Conservation (phyloP, 208 protist species). For the Spironucleus salmonicida region DNA sequence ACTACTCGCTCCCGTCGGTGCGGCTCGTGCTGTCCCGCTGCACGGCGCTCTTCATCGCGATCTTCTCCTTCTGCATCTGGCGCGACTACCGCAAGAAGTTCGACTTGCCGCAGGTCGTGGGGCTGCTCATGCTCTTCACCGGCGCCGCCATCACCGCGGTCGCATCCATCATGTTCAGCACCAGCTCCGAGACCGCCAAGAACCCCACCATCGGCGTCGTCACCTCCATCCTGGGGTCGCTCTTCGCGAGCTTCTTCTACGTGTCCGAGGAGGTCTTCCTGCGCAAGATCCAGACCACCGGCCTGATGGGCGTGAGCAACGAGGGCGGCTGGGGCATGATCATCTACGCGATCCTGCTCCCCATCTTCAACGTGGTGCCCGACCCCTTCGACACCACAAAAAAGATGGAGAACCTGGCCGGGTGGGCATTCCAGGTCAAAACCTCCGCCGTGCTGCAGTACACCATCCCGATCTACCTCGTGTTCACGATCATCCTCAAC, state of each 20-base stretch:
- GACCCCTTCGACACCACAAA: neutral
- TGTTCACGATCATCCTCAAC: neutral
- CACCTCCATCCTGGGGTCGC: neutral
- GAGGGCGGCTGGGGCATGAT: neutral
- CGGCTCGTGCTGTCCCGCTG: neutral
- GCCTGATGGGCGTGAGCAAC: neutral
- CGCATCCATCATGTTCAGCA: slow-evolving; percentile 1
- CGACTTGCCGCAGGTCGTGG: neutral
- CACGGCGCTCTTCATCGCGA: neutral
- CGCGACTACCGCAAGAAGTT: slow-evolving; percentile 1
- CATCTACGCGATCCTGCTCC: neutral
- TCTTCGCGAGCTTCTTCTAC: neutral
- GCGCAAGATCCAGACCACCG: neutral
- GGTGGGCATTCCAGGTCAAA: slow-evolving; percentile 2
- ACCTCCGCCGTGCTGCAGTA: neutral
- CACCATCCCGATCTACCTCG: neutral
- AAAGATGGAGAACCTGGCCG: neutral
- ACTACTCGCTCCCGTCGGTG: neutral
- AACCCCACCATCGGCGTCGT: neutral
- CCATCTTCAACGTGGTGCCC: slow-evolving; percentile 1
- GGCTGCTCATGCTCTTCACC: neutral
- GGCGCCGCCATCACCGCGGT: neutral
- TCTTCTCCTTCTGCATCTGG: neutral
- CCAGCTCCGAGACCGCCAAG: neutral
- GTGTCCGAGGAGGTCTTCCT: slow-evolving; percentile 15